Evolutionary conservation across 805 yeast species (phyloP), one percentile per base, ranked within the genome.

Genomic region (Candida palmyrensis): DNA sequence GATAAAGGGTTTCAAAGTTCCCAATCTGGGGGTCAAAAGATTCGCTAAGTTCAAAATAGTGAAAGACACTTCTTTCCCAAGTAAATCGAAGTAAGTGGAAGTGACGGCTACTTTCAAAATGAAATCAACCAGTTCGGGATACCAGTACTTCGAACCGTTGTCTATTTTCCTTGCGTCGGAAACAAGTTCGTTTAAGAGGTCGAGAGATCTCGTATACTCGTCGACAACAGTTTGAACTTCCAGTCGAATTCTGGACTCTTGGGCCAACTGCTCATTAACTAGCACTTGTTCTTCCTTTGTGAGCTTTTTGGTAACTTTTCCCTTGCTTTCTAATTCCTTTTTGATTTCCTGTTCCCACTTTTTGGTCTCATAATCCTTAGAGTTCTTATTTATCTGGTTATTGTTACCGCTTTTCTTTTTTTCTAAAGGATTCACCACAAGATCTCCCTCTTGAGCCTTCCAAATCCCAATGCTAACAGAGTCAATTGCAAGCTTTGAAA

Each of bases 291-390:
- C 95, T 49, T 89, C 97, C 42, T 77, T 81, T 3, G 94, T 71
- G 25, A 80, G 62, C 48, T 82, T 83, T 56, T 71, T 79, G 32
- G 13, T 40, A 7, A 49, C 49, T 28, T 49, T 48, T 41, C 72
- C 68, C 52, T 78, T 78, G 33, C 68, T 67, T 1, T 82, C 79
- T 23, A 88, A 66, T 48, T 87, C 90, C 41, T 77, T 77, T 47
- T 90, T 76, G 20, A 92, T 72, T 32, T 74, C 73, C 44, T 81
- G 88, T 51, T 92, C 98, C 97, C 97, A 90, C 53, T 85, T 78
- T 38, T 74, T 62, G 2, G 89, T 82, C 47, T 82, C 95, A 47
- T 86, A 86, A 48, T 88, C 96, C 50, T 80, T 88, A 1, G 85
- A 63, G 51, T 85, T 85, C 52, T 83, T 85, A 49, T 76, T 75